phyloP scores from a whole-genome alignment of 1,284 basidiomycete genomes.

The Ceratobasidium papillatum region DNA sequence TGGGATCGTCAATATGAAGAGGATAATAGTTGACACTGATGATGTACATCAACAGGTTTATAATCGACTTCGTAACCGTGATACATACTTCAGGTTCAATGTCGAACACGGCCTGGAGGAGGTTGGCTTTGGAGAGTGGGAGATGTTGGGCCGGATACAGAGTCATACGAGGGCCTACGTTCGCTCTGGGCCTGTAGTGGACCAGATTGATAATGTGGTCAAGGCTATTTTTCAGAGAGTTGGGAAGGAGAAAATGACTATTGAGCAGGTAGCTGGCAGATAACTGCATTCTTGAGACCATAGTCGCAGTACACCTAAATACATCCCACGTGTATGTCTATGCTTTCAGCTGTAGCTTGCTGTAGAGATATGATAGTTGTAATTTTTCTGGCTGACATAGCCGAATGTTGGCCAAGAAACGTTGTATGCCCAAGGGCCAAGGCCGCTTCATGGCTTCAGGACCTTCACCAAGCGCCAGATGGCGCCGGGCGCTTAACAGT shows the following conservation, averaged over 20 bases:
- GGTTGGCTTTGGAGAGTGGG: neutral
- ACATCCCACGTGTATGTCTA: too few relatives aligned
- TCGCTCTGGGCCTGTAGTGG: neutral
- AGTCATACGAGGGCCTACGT: neutral
- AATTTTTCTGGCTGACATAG: too few relatives aligned
- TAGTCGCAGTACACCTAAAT: too few relatives aligned
- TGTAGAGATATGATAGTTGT: too few relatives aligned
- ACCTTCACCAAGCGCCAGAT: too few relatives aligned
- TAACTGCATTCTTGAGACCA: neutral
- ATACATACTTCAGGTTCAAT: conserved; percentile 8
- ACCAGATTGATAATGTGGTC: neutral
- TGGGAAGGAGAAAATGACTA: neutral
- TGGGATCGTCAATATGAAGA: too few relatives aligned
- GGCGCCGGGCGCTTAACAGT: conserved; percentile 1
- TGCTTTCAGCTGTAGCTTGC: too few relatives aligned
- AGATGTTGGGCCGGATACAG: neutral
- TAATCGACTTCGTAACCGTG: neutral
- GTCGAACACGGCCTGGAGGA: conserved; percentile 16
- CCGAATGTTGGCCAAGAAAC: too few relatives aligned
- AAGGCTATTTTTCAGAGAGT: neutral
- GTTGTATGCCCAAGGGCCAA: too few relatives aligned
- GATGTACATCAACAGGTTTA: neutral
- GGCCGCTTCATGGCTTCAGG: too few relatives aligned
- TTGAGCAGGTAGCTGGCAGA: neutral
- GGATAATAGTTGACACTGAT: conserved; percentile 5